Conservation (phyloP, 768 basidiomycete genomes). For the Leccinum disarticulatum region DNA sequence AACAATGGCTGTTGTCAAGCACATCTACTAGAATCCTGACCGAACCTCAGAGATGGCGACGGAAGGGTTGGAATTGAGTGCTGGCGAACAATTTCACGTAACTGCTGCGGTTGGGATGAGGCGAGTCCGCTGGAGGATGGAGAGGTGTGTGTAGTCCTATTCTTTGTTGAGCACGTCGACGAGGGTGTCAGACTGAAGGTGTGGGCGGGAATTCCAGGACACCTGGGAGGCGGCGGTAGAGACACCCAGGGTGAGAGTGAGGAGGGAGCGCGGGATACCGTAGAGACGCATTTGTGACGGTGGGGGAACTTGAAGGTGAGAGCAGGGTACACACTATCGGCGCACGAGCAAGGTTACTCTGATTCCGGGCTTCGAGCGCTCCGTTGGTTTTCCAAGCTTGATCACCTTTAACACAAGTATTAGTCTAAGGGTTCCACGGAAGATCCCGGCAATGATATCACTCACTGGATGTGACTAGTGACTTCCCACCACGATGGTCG, state of each 20-base stretch:
- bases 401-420: too few species aligned
- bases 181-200: constrained; percentile 52
- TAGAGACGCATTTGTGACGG: constrained; percentile 32
- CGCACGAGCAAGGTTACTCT: too few species aligned
- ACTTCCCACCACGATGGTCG: too few species aligned
- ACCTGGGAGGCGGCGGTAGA: constrained; percentile 22
- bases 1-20: constrained; percentile 67
- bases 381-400: too few species aligned
- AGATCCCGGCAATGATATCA: too few species aligned
- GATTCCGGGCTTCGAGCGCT: too few species aligned
- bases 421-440: too few species aligned
- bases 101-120: constrained; percentile 82
- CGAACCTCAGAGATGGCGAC: constrained; percentile 19
- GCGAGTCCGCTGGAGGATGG: constrained; percentile 77
- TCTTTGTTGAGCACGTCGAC: constrained; percentile 77
- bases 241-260: constrained; percentile 11
- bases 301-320: background rate
- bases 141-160: constrained; percentile 71
- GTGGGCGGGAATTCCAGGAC: constrained; percentile 21
- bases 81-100: constrained; percentile 67
- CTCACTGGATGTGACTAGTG: too few species aligned
- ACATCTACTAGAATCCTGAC: constrained; percentile 30
- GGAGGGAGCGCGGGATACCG: constrained; percentile 36
- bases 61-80: constrained; percentile 63
- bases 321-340: background rate